A percentile compares a stretch with the other conserved stretches of the same genome.
These are phyloP conservation scores for Hypomontagnella submonticulosa DNA, from an alignment of 495 filamentous ascomycete species.

Conservation along the genomic window DNA sequence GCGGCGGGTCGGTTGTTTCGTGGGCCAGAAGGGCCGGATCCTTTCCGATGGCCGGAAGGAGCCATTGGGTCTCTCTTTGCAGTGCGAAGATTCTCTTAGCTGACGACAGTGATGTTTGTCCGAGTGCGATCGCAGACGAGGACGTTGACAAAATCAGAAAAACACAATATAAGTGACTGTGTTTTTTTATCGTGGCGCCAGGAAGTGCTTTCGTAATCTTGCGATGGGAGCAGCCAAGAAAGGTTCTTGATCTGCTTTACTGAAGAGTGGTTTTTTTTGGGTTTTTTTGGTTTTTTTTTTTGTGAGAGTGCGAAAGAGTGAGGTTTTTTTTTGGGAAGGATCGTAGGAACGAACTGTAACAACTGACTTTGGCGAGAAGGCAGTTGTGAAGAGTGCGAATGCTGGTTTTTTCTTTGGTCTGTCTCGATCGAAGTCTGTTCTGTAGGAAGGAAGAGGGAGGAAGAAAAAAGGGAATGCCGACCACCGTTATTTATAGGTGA, in stretches of 20 bases:
- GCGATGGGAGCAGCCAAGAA: too few species aligned
- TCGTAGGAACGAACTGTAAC: conserved; percentile 10
- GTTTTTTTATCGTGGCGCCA: too few species aligned
- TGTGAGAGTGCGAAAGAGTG: neutral
- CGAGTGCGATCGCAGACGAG: neutral
- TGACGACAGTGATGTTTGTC: conserved; percentile 4
- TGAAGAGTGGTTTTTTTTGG: neutral
- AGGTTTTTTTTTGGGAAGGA: neutral
- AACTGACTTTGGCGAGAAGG: too few species aligned
- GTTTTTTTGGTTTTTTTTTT: conserved; percentile 3
- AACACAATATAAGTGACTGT: too few species aligned
- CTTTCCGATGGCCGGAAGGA: conserved; percentile 47
- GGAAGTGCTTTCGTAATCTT: too few species aligned
- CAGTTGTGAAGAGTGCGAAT: too few species aligned
- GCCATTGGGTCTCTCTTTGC: too few species aligned
- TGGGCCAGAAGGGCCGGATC: conserved; percentile 47
- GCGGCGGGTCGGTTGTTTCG: conserved; percentile 36
- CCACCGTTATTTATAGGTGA: neutral
- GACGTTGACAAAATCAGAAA: neutral
- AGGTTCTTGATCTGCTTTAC: too few species aligned
- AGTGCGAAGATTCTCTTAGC: conserved; percentile 6
- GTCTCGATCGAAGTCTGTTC: too few species aligned
- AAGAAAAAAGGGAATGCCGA: conserved; percentile 1
- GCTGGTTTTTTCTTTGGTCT: too few species aligned
- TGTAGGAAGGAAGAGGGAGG: neutral